A percentile compares a stretch with the other conserved stretches of the same genome.
Conservation (phyloP, 2,329 filamentous ascomycete genomes). For the Botryotinia narcissicola region DNA sequence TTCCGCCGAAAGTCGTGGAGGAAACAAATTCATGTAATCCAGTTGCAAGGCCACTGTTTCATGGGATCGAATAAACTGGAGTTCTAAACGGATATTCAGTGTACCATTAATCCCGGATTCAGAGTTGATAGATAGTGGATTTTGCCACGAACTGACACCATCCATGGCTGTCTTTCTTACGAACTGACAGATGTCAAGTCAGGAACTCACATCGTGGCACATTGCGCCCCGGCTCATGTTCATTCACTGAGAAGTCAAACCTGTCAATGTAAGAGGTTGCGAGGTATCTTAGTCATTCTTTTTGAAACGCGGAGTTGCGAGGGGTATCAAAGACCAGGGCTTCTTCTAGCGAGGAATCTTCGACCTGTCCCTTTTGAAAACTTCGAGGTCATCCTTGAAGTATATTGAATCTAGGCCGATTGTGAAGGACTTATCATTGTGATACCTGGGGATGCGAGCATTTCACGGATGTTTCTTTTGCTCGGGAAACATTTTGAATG, state of each 20-base stretch:
- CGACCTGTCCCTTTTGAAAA: neutral
- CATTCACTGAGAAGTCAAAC: neutral
- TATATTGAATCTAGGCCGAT: neutral
- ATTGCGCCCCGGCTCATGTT: neutral
- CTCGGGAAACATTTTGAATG: neutral
- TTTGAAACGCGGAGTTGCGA: neutral
- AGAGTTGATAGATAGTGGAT: neutral
- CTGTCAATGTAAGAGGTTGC: constrained; percentile 5
- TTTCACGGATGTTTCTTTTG: neutral
- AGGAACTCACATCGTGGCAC: neutral
- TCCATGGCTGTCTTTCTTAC: neutral
- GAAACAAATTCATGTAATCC: no score
- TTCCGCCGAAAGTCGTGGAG: neutral
- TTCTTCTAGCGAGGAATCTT: neutral
- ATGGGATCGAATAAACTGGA: neutral
- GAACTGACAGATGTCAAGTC: neutral
- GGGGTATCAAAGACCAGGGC: neutral
- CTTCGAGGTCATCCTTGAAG: neutral
- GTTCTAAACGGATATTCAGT: neutral
- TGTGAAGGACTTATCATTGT: neutral
- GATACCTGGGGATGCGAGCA: neutral
- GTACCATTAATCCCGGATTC: neutral
- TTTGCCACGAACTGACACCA: no score
- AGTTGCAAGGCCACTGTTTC: no score
- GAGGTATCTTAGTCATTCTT: neutral